Percentiles rank a stretch among this genome's conserved stretches.
Evolutionary conservation across 768 basidiomycete genomes (phyloP).

Genomic region (Pleurotus eryngii): DNA sequence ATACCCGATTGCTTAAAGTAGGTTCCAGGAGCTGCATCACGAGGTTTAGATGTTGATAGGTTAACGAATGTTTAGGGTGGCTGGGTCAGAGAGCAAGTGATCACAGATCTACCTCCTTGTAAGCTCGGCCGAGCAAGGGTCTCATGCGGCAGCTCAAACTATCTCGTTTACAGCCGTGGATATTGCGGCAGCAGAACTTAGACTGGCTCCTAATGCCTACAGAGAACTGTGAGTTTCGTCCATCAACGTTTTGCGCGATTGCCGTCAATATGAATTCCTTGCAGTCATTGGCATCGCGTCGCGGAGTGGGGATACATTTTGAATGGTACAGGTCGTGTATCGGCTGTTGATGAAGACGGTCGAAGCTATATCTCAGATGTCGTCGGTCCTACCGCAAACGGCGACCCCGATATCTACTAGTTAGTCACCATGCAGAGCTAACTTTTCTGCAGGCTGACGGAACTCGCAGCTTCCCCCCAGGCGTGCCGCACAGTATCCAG

Average conservation of each 20-base stretch:
- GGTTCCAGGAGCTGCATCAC: background rate
- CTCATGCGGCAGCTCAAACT: background rate
- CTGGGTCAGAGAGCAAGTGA: constrained; percentile 14
- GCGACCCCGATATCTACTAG: constrained; percentile 16
- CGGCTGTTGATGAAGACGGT: constrained; percentile 14
- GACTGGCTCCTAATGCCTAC: constrained; percentile 14
- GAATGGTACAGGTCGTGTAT: constrained; percentile 14
- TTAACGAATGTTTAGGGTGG: constrained; percentile 8
- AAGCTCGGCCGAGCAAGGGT: background rate
- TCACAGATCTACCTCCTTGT: constrained; percentile 16
- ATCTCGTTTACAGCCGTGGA: constrained; percentile 6
- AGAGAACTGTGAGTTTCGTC: constrained; percentile 10
- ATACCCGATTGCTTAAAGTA: constrained; percentile 9
- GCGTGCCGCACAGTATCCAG: constrained; percentile 15
- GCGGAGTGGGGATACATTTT: constrained; percentile 17
- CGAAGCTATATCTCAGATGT: constrained; percentile 15
- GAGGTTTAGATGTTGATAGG: too few species aligned
- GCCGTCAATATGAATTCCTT: background rate
- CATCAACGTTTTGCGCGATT: background rate
- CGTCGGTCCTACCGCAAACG: constrained; percentile 10
- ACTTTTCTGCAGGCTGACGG: background rate
- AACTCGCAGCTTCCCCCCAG: constrained; percentile 12
- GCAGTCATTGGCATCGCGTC: constrained; percentile 16
- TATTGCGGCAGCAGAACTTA: constrained; percentile 12
- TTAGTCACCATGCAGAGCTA: background rate